Evolutionary conservation across 305 asterid species (phyloP), one percentile per base, ranked within the genome.

Genomic region (Andrographis paniculata): DNA sequence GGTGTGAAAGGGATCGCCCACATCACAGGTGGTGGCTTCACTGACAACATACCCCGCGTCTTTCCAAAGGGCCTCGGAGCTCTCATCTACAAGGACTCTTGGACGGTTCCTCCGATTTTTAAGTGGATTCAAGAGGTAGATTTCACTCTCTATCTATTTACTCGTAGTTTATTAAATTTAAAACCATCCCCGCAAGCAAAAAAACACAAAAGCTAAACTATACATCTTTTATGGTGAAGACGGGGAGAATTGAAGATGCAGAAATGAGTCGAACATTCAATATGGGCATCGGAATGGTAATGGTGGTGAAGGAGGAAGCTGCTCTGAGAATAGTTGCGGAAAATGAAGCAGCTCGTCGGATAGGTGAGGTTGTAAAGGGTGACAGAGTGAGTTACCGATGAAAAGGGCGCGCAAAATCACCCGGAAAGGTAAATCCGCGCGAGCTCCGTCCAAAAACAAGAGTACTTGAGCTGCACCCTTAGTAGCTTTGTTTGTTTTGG

Each of bases 1-100:
- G 94, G 94, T n/a, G 86, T 89, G 42, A 89, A 89, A 72, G 98
- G 95, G 64, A 85, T 89, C 13, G 95, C 98, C 30, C 98, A 85
- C 72, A 82, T 89, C 67, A 85, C 95, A 0, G 98, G 98, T 6
- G 98, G 98, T 39, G 94, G 98, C 46, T 85, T 85, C 56, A 89
- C 94, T 0, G 98, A 89, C 43, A 89, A 89, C 49, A 89, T 89
- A 61, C 98, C 98, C 17, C 70, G 94, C 37, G 82, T 89, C 18
- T 76, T 89, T 49, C 95, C 96, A 20, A 60, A 74, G 56, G 94
- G 94, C 59, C 83, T 85, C n/a, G 98, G 96, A 50, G 96, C 96
- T 31, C 50, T 64, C 58, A 63, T 89, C 52, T 70, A 70, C 48
- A 55, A 73, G 6, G 75, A 79, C 64, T 82, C 94, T 22, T 89